Conservation (phyloP, 2,329 filamentous ascomycete genomes). For the Ascocoryne sarcoides region DNA sequence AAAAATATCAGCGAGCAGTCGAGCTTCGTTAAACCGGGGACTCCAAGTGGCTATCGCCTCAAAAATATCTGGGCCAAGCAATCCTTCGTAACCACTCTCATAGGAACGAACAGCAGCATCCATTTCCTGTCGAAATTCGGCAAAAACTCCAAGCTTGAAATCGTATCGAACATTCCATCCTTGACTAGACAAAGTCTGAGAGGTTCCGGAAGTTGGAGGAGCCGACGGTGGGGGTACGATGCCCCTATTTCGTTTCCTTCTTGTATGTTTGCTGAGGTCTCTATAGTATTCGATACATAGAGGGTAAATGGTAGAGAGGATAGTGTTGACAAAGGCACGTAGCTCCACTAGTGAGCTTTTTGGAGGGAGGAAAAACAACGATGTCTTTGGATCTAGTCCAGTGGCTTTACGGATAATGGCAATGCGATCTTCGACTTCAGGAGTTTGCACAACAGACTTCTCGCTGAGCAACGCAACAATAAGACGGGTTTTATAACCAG, state of each 20-base stretch:
- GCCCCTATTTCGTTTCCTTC: constrained; percentile 78
- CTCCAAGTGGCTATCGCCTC: constrained; percentile 87
- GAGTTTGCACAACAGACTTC: constrained; percentile 45
- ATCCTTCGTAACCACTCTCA: constrained; percentile 74
- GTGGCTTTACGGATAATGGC: constrained; percentile 71
- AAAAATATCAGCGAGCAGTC: constrained; percentile 74
- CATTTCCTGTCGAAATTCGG: constrained; percentile 89
- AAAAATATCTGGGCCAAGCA: constrained; percentile 76
- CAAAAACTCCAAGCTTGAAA: constrained; percentile 83
- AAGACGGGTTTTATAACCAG: constrained; percentile 70
- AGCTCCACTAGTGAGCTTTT: constrained; percentile 64
- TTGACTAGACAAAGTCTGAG: constrained; percentile 72
- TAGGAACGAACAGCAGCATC: constrained; percentile 80
- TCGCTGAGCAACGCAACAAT: constrained; percentile 72
- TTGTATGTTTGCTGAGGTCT: constrained; percentile 83
- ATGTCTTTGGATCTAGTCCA: constrained; percentile 70
- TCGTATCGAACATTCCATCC: constrained; percentile 95
- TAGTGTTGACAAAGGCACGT: constrained; percentile 61
- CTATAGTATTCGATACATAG: constrained; percentile 83
- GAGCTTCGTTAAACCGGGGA: constrained; percentile 84
- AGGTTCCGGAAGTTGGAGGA: constrained; percentile 74
- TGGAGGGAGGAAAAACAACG: constrained; percentile 72
- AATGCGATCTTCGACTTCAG: constrained; percentile 65
- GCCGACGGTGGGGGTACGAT: constrained; percentile 71
- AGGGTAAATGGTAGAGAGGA: constrained; percentile 65